phyloP scores from a whole-genome alignment of 331 rosid species.

The Malus hybrid region DNA sequence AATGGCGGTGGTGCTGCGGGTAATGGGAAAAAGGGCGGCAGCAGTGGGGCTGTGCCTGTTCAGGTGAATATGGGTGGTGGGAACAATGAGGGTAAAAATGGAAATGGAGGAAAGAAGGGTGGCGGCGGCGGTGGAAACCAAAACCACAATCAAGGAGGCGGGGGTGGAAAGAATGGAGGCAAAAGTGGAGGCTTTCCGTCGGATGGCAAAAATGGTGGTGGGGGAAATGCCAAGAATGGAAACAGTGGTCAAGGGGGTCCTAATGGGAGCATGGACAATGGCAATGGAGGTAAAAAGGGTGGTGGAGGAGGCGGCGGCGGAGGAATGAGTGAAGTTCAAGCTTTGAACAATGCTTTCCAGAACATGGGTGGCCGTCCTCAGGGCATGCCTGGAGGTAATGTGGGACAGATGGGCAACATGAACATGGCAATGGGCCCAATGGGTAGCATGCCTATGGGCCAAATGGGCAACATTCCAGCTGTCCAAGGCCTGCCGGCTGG shows the following conservation, averaged over 20 bases:
- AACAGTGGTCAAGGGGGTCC: conserved; percentile 11
- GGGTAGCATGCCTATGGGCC: conserved; percentile 42
- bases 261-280: neutral
- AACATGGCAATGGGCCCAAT: conserved; percentile 22
- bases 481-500: conserved; percentile 61
- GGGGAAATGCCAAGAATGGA: conserved; percentile 14
- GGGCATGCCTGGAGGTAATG: conserved; percentile 20
- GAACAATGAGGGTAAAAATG: conserved; percentile 1
- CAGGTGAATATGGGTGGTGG: conserved; percentile 29
- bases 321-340: conserved; percentile 9
- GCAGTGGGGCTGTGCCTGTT: conserved; percentile 27
- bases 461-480: conserved; percentile 41
- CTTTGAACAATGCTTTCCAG: conserved; percentile 24
- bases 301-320: conserved; percentile 10
- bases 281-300: conserved; percentile 12
- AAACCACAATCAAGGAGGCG: conserved; percentile 18
- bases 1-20: conserved; percentile 22
- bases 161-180: conserved; percentile 25
- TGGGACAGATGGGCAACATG: conserved; percentile 17
- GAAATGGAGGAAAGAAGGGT: conserved; percentile 16
- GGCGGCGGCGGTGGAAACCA: conserved; percentile 21
- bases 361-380: conserved; percentile 24
- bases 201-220: conserved; percentile 25
- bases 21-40: conserved; percentile 30
- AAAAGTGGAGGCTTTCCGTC: conserved; percentile 22